Evolutionary conservation across 495 filamentous ascomycete genomes (phyloP), one percentile per base, ranked within the genome.

Genomic region (Elaphomyces granulatus): DNA sequence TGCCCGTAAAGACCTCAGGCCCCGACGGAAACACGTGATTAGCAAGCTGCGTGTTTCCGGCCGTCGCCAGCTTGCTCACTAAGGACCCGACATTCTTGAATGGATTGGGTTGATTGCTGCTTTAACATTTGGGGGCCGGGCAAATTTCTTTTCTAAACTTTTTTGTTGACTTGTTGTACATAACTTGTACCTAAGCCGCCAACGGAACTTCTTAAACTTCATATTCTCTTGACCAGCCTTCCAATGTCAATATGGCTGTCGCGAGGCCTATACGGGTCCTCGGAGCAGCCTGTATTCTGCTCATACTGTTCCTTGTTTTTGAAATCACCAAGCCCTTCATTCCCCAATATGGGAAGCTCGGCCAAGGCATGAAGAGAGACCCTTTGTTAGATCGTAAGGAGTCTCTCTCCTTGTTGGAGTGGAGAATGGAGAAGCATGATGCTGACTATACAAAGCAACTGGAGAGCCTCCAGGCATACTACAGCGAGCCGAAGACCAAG

Each of bases 361-460:
- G 42, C 53, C 60, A 45, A 54, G 74, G 70, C 43, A 71, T 78
- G 47, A 72, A 75, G 38, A 64, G 70, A 31, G 87, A 94, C 59
- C 87, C 87, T 39, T 80, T 85, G 52, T 54, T 88, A 53, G 83
- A 92, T 57, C 76, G 87, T 90, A 68, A 41, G 75, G 64, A n/a
- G 7, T 21, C 23, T 8, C 17, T 15, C 33, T 33, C 20, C 36
- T 32, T 14, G 14, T 34, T 38, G 32, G 26, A 6, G 8, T 1
- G 15, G 14, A n/a, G 4, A 42, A 15, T 15, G 18, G 33, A 20
- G n/a, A 16, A 32, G 41, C 40, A 32, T 23, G 42, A 32, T 42
- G 6, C 32, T 44, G 44, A 52, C 4, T 16, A 16, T 4, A 30
- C 20, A n/a, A 49, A 94, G 87, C 68, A 21, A 88, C 80, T 12